Base-by-base conservation (phyloP, 176 grass and related monocot genomes). In the Tillandsia fasciculata region DNA sequence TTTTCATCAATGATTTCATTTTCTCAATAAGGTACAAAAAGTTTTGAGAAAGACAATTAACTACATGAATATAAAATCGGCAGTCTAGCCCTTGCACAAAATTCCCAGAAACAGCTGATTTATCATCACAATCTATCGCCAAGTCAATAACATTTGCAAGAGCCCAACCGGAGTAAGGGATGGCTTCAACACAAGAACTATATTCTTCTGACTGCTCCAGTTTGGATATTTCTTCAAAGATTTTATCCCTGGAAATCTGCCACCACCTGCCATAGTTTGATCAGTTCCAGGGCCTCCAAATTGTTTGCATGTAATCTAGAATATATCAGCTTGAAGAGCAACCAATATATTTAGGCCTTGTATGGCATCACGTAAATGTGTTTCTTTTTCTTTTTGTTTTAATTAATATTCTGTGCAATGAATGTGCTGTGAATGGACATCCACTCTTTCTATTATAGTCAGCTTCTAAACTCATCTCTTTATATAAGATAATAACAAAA, bases 241-340 rank as follows among this genome's bases (percentile, higher is more conserved):
- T 79, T 77, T 75, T 87, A 80, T 82, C 79, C 73, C 85, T 86
- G 6, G 77, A 87, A 66, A 77, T 89, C 93, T 97, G 83, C 81
- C 78, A 80, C 77, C 79, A 97, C 93, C 93, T 97, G 86, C 93
- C 89, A 90, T 79, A 71, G 79, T 85, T 97, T 87, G 83, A 92
- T 97, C 84, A 97, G 78, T 92, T 84, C 26, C 61, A 74, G 17
- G 56, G 69, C 72, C 82, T 72, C 67, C 23, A 69, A 66, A 63
- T 27, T 29, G 12, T 47, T 12, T 27, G 50, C 18, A 27, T 76
- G 66, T 48, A 72, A 65, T 71, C 42, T 29, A 52, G 20, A 23
- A 71, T 47, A 70, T 61, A 61, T 22, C 22, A 61, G 56, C 10
- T 61, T 61, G 15, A 61, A 9, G 56, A 61, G 56, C 56, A 42